Evolutionary conservation across 305 asterid genomes (phyloP).

Genomic region (Fraxinus angustifolia): DNA sequence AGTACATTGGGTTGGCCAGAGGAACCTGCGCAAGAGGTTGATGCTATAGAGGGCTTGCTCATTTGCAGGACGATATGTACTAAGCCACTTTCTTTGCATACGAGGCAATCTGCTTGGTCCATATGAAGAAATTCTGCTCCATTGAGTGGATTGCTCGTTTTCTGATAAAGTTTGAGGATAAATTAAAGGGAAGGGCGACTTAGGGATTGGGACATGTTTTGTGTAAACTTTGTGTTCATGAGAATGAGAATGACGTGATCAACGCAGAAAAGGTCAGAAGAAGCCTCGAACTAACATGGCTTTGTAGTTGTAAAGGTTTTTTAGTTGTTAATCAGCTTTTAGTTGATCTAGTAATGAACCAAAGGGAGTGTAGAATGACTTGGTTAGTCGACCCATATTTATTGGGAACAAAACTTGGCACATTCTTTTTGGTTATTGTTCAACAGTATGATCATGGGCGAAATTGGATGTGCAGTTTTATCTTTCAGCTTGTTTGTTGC

Average conservation of each 20-base stretch:
- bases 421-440: background rate
- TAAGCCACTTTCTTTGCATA: background rate
- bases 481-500: background rate
- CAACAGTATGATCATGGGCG: background rate
- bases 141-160: background rate
- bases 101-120: background rate
- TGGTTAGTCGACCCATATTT: background rate
- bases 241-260: background rate
- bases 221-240: background rate
- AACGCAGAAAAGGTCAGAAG: background rate
- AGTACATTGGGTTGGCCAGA: background rate
- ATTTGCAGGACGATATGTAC: background rate
- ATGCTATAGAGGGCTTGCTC: background rate
- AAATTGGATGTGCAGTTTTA: background rate
- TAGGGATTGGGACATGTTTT: background rate
- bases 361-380: background rate
- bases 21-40: conserved; percentile 6
- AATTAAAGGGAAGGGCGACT: background rate
- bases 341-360: background rate
- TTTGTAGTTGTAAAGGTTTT: background rate
- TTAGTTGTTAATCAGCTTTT: background rate
- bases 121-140: background rate
- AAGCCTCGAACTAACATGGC: background rate
- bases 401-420: background rate
- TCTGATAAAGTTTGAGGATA: background rate